Conservation (phyloP, 2,329 filamentous ascomycete species). For the Verticillium klebahnii region DNA sequence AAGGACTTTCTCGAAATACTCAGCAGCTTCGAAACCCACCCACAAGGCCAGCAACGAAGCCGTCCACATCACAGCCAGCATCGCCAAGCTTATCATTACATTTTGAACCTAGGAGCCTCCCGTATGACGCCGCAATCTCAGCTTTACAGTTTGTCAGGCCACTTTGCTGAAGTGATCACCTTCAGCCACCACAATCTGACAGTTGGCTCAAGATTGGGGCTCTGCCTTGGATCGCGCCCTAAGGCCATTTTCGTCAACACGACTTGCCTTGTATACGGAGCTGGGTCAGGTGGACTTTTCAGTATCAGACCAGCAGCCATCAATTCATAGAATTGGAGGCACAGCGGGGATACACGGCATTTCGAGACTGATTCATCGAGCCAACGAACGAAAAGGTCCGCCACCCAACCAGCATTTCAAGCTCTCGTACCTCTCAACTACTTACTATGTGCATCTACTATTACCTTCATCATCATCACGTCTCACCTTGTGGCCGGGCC, state of each 20-base stretch:
- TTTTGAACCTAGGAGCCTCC: not conserved
- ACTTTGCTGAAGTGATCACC: not conserved
- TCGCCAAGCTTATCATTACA: not conserved
- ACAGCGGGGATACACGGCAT: not conserved
- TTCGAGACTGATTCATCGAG: not conserved
- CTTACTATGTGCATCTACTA: constrained; percentile 43
- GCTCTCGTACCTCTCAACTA: too few species aligned
- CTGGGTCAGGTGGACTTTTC: not conserved
- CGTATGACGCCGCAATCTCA: not conserved
- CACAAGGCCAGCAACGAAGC: not conserved
- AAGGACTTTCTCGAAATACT: not conserved
- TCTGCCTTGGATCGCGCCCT: not conserved
- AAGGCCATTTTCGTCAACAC: not conserved
- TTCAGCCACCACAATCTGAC: not conserved
- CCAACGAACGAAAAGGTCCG: not conserved
- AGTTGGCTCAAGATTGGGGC: too few species aligned
- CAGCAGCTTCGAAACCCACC: not conserved
- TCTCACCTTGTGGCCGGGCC: constrained; percentile 34
- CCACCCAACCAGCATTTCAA: too few species aligned
- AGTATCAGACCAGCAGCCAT: not conserved
- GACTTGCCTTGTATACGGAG: not conserved
- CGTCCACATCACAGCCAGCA: not conserved
- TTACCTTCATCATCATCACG: constrained; percentile 47
- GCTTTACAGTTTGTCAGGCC: not conserved
- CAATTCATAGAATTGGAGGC: too few species aligned